phyloP scores from a whole-genome alignment of 495 filamentous ascomycete species.

The Aspergillus funiculosus region DNA sequence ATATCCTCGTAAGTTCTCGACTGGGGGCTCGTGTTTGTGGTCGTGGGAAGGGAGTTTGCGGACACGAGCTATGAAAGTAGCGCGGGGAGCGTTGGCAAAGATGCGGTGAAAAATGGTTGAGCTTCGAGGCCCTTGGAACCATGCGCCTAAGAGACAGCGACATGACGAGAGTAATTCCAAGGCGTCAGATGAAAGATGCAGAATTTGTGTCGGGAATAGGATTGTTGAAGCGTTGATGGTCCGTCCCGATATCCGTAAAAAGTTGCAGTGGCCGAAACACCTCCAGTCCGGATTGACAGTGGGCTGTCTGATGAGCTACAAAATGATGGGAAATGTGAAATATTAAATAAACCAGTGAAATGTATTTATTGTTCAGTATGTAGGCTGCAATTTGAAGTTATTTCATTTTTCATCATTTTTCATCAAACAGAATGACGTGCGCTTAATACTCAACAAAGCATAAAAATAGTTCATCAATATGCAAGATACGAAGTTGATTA shows the following conservation, averaged over 20 bases:
- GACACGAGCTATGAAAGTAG: neutral
- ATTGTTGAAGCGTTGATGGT: constrained; percentile 14
- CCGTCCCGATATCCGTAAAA: constrained; percentile 14
- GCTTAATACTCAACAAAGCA: neutral
- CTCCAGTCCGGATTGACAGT: neutral
- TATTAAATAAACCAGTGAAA: neutral
- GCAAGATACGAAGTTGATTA: neutral
- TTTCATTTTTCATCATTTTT: no score
- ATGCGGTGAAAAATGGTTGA: neutral
- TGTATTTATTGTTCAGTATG: neutral
- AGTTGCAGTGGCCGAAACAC: constrained; percentile 16
- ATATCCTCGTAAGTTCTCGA: constrained; percentile 1
- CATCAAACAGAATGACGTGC: neutral
- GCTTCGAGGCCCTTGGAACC: constrained; percentile 17
- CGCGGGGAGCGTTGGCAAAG: neutral
- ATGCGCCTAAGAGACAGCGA: constrained; percentile 29
- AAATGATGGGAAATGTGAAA: neutral
- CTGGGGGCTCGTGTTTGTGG: constrained; percentile 2
- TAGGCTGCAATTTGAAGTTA: neutral
- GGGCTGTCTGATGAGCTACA: neutral
- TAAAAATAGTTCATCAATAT: constrained; percentile 19
- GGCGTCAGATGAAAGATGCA: constrained; percentile 18
- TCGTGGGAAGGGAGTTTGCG: constrained; percentile 4
- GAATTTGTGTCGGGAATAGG: constrained; percentile 13
- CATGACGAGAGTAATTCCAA: constrained; percentile 24